Base-by-base conservation (phyloP, 169 alveolate species). In the Cryptosporidium sp. region DNA sequence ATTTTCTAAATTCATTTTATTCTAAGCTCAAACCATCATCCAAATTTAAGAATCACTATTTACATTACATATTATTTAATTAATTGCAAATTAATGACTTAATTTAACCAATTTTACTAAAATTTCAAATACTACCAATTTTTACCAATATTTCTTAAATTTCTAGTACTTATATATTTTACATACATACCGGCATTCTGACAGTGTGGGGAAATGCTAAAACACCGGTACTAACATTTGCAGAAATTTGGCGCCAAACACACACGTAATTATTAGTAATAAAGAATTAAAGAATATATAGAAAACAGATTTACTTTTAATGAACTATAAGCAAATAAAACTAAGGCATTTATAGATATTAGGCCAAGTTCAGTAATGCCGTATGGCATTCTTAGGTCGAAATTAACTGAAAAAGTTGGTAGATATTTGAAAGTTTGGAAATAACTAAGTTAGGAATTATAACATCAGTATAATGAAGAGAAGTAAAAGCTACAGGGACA, bases 181-280 rank as follows among this genome's bases (percentile, higher is more conserved):
- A 65, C 21, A 18, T 65, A 33, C 21, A 21, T 33, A 39, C 56
- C 33, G 14, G 35, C 5, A 39, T 69, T 29, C 16, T 39, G 60
- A 42, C 33, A 29, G 18, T 69, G 80, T 69, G 80, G 80, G 80
- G 80, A 39, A 69, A 69, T 37, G 56, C 14, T 31, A 16, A 14
- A 33, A 26, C 21, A 69, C 61, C 80, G 80, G 80, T 69, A 69
- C 80, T 69, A 69, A 39, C 37, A 42, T 35, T 69, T 69, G 18
- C 67, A 56, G 6, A 21, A 39, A 5, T 0, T 7, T 56, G 67
- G 67, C 67, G 67, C 67, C 67, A 56, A 56, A 56, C 67, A 56
- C 67, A 56, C 67, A 56, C 56, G 56, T 48, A 48, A 48, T 48
- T 48, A 48, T 48, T 48, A 48, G 21, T 16, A 12, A 48, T 48